phyloP scores from a whole-genome alignment of 768 basidiomycete species.

The Mycena sanguinolenta region DNA sequence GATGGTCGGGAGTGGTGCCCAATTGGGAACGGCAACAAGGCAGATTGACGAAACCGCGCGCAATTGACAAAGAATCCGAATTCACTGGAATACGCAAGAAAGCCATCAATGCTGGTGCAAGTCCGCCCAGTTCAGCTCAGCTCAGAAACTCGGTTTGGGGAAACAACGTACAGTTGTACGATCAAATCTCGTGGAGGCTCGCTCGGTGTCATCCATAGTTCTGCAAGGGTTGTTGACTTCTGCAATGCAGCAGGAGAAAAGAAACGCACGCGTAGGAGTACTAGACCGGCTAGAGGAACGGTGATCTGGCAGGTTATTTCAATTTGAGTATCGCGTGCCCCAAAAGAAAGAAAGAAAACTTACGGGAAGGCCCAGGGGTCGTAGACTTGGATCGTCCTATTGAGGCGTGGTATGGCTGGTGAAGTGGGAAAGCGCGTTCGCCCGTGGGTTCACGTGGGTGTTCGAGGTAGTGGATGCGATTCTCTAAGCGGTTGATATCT shows the following conservation, averaged over 20 bases:
- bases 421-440: background rate
- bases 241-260: background rate
- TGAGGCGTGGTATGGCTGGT: constrained; percentile 9
- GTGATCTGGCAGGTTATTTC: background rate
- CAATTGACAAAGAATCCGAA: constrained; percentile 71
- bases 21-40: constrained; percentile 45
- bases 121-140: background rate
- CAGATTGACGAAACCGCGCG: constrained; percentile 58
- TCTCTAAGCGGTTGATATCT: constrained; percentile 16
- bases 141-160: background rate
- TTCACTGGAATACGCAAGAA: constrained; percentile 63
- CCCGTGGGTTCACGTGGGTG: background rate
- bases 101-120: constrained; percentile 47
- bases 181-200: constrained; percentile 50
- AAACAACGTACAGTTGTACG: constrained; percentile 49
- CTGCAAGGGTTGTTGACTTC: background rate
- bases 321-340: background rate
- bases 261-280: constrained; percentile 6
- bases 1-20: constrained; percentile 53
- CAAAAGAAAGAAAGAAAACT: background rate
- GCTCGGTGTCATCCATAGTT: constrained; percentile 15
- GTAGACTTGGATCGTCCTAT: background rate
- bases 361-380: constrained; percentile 8
- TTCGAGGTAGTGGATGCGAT: background rate
- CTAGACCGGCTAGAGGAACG: constrained; percentile 1